Base-by-base conservation (phyloP, 1,284 basidiomycete species). In the Puccinia novopanici region DNA sequence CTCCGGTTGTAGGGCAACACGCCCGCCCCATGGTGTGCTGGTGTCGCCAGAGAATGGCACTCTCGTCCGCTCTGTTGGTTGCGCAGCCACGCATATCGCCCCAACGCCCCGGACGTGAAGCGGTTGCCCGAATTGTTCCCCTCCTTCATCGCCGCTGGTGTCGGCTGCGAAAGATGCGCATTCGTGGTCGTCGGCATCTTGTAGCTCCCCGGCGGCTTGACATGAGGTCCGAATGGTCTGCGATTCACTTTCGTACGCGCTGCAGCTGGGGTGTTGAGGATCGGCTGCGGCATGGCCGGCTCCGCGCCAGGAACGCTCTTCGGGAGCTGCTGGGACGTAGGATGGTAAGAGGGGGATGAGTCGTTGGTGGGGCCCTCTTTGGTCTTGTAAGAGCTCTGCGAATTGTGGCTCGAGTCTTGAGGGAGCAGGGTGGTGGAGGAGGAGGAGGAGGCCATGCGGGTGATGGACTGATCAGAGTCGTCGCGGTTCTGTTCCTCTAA, bases 1-100 rank as follows among this genome's bases (percentile, higher is more conserved):
- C 40, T 13, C 8, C 78, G 68, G 13, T 40, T 48, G 37, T 73
- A 80, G 12, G 78, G 45, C 30, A 80, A 48, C n/a, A 12, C 50
- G 30, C 65, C 34, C 34, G 34, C 34, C 2, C 34, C 34, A 34
- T 34, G 34, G 34, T 34, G 34, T 34, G 34, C 34, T 34, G 34
- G 34, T 34, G 34, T 34, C 34, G 34, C 34, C 34, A 34, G 34
- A 34, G 34, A 34, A 34, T 34, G 34, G 34, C 34, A 34, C 34
- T 34, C 42, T 8, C 61, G 57, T 34, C 42, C 52, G 42, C 70
- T 22, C 45, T 45, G 42, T 37, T 59, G 68, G 72, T 54, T 63
- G 73, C 67, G 73, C 30, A 80, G 61, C 78, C 78, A 80, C 37
- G 78, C 78, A 67, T 80, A 80, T 63, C 78, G 78, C 52, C 70